phyloP scores from a whole-genome alignment of 805 yeast species.

The Kregervanrija fluxuum region DNA sequence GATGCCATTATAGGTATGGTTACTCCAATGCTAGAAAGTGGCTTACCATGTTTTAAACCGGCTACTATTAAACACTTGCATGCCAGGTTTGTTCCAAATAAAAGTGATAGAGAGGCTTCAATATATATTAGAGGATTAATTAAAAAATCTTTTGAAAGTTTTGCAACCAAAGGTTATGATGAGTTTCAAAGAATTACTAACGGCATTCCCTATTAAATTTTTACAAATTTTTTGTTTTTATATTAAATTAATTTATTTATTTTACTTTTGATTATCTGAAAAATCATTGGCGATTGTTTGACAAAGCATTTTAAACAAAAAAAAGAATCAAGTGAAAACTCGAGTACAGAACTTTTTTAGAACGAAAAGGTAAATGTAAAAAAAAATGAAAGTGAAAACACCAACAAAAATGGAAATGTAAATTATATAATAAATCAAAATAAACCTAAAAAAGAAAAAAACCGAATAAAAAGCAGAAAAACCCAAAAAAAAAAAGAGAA shows the following conservation, averaged over 20 bases:
- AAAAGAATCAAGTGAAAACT: too few species aligned
- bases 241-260: neutral
- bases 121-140: constrained; percentile 67
- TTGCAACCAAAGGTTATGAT: constrained; percentile 90
- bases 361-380: too few species aligned
- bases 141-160: constrained; percentile 74
- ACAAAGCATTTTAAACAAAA: too few species aligned
- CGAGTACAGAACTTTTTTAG: too few species aligned
- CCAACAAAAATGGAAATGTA: too few species aligned
- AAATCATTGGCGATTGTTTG: too few species aligned
- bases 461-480: too few species aligned
- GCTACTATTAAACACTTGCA: constrained; percentile 74
- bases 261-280: neutral
- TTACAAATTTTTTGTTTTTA: neutral
- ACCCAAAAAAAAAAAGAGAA: too few species aligned
- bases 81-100: constrained; percentile 72
- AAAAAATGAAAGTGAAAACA: too few species aligned
- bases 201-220: constrained; percentile 82
- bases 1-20: constrained; percentile 81
- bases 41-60: constrained; percentile 93
- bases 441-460: too few species aligned
- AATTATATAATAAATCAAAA: too few species aligned
- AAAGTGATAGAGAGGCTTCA: constrained; percentile 82
- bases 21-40: constrained; percentile 88
- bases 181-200: constrained; percentile 95